phyloP scores from a whole-genome alignment of 371 early-diverging fungal species.

The Umbelopsis sp. region DNA sequence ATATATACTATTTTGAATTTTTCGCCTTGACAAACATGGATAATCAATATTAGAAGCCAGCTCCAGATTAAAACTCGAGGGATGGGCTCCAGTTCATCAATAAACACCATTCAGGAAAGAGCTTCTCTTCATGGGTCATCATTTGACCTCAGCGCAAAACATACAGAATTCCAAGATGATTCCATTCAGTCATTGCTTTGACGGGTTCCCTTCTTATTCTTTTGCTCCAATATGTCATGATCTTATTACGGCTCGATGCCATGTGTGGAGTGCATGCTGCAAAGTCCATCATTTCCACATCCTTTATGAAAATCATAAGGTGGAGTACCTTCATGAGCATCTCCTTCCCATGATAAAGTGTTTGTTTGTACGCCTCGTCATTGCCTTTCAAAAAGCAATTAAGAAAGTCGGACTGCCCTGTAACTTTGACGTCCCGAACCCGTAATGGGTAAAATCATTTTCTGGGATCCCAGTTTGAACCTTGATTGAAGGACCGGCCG shows the following conservation, averaged over 20 bases:
- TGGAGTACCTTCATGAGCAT: not conserved
- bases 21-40: no score
- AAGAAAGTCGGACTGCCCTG: not conserved
- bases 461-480: slow-evolving; percentile 8
- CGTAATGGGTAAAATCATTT: not conserved
- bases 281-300: no score
- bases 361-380: not conserved
- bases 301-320: no score
- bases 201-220: no score
- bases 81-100: not conserved
- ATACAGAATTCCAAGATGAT: no score
- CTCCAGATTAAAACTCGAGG: not conserved
- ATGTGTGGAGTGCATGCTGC: no score
- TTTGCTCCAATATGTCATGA: no score
- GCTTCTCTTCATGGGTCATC: no score
- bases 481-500: not conserved
- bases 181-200: no score
- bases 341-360: not conserved
- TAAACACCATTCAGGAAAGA: no score
- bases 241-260: no score
- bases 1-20: slow-evolving; percentile 1
- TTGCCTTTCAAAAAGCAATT: not conserved
- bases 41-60: slow-evolving; percentile 7
- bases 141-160: no score
- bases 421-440: slow-evolving; percentile 7